Conservation (phyloP, 2,329 filamentous ascomycete species). For the Didymosphaeria variabile region DNA sequence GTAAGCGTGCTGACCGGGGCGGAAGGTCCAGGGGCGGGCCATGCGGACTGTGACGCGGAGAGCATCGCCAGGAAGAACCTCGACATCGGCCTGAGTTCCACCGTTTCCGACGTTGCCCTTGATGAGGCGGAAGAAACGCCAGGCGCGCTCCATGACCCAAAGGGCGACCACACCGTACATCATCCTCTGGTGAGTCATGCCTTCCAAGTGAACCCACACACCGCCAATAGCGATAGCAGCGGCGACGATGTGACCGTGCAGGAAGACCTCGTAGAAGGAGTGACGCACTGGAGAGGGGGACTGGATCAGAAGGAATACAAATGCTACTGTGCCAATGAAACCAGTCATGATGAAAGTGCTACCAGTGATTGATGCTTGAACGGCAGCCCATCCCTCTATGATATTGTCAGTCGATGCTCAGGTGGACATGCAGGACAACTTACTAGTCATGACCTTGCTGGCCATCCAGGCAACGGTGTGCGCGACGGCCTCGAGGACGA, state of each 20-base stretch:
- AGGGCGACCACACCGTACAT: constrained; percentile 70
- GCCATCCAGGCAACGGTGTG: constrained; percentile 71
- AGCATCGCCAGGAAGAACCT: constrained; percentile 79
- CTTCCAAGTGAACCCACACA: constrained; percentile 71
- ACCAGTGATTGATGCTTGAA: constrained; percentile 51
- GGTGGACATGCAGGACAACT: constrained; percentile 19
- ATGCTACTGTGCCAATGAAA: constrained; percentile 68
- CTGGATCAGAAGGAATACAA: constrained; percentile 71
- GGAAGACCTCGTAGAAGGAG: constrained; percentile 82
- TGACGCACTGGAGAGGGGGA: constrained; percentile 76
- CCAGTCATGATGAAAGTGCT: constrained; percentile 67
- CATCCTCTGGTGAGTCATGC: constrained; percentile 65
- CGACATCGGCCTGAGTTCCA: constrained; percentile 73
- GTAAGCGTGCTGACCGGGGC: constrained; percentile 80
- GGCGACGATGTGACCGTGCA: constrained; percentile 73
- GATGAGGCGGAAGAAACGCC: constrained; percentile 60
- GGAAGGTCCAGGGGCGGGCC: constrained; percentile 79
- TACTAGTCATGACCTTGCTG: constrained; percentile 52
- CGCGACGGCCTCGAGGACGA: constrained; percentile 72
- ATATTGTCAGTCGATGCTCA: constrained; percentile 3
- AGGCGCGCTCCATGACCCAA: constrained; percentile 71
- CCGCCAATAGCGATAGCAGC: constrained; percentile 69
- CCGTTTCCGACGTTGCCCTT: constrained; percentile 73
- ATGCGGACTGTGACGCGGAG: constrained; percentile 76
- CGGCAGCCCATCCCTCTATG: constrained; percentile 60